Conservation (phyloP, 768 basidiomycete species). For the Phanerodontia chrysosporium region DNA sequence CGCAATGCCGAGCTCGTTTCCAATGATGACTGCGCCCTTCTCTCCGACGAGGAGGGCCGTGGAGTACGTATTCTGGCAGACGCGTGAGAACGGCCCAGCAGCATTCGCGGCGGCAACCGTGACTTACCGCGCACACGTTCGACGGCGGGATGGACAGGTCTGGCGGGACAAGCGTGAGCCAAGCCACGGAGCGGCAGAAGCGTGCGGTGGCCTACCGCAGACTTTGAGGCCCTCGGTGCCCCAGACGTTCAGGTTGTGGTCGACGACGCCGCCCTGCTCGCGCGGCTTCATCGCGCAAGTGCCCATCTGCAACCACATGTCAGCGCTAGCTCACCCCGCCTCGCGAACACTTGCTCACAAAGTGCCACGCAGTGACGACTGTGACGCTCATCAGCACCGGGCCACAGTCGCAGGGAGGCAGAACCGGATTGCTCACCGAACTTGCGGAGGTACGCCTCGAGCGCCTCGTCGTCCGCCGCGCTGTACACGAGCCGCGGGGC, state of each 20-base stretch:
- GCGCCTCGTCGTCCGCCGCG: slow-evolving; percentile 30
- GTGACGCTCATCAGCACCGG: background rate
- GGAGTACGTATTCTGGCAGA: slow-evolving; percentile 14
- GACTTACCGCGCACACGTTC: slow-evolving; percentile 32
- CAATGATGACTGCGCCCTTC: slow-evolving; percentile 15
- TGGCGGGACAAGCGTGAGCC: slow-evolving; percentile 25
- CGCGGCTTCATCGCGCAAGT: slow-evolving; percentile 68
- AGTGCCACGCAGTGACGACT: slow-evolving; percentile 32
- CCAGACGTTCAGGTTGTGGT: slow-evolving; percentile 57
- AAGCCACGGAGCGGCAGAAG: background rate
- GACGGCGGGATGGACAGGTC: slow-evolving; percentile 37
- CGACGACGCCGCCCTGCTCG: slow-evolving; percentile 58
- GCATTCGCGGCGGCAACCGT: background rate
- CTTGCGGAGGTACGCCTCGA: slow-evolving; percentile 25
- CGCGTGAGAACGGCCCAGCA: background rate
- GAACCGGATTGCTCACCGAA: slow-evolving; percentile 16
- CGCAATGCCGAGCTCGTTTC: slow-evolving; percentile 10
- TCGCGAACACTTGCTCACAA: slow-evolving; percentile 17
- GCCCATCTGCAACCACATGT: slow-evolving; percentile 39
- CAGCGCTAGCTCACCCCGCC: background rate
- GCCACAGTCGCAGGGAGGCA: background rate
- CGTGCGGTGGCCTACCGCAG: slow-evolving; percentile 7
- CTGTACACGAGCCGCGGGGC: slow-evolving; percentile 29
- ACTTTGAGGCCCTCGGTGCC: slow-evolving; percentile 50
- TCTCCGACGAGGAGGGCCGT: slow-evolving; percentile 12